Base-by-base conservation (phyloP, 768 basidiomycete species). In the Boletus reticuloceps region DNA sequence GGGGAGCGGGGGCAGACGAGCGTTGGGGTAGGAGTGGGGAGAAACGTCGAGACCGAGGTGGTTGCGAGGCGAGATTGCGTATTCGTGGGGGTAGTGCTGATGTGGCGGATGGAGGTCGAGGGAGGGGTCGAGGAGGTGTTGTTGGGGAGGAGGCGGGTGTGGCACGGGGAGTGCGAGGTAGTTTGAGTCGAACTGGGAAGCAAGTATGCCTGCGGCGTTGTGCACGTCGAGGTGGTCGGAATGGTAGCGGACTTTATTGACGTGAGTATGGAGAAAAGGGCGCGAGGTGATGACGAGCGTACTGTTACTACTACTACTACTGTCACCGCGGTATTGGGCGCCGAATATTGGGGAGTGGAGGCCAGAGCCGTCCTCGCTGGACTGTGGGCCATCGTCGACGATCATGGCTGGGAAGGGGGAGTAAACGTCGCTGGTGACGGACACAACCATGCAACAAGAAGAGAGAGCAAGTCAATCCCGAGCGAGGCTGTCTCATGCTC, bases 321-420 rank as follows among this genome's bases (percentile, higher is more conserved):
- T 79, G 78, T 80, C 78, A 58, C 75, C 72, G 74, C 77, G 74
- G 61, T 74, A 78, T 27, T 75, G 74, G 47, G 79, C 68, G 53
- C 75, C 76, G 72, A 86, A 85, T 50, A 83, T 79, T 61, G 89
- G 88, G 3, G 88, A 89, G 63, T 88, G 86, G 22, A 89, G 72
- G 56, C 85, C 87, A 50, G 88, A 89, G 66, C 85, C 82, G 64
- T 88, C 88, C 66, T 89, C 87, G 69, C 84, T 86, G 22, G 85
- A 87, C 72, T 83, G 85, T 42, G 80, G 79, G 38, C 84, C 81
- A 64, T 88, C 86, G 67, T 88, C 88, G 55, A 77, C 71, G 56
- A 77, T 73, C 69, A 80, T 77, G 53, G 75, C 73, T 47, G 79
- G 79, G 70, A 83, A 84, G 17, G 83, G 79, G 13, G 82, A 75